These are phyloP conservation scores for Amanita rimosa DNA, from an alignment of 768 basidiomycete genomes.

Conservation along the genomic window DNA sequence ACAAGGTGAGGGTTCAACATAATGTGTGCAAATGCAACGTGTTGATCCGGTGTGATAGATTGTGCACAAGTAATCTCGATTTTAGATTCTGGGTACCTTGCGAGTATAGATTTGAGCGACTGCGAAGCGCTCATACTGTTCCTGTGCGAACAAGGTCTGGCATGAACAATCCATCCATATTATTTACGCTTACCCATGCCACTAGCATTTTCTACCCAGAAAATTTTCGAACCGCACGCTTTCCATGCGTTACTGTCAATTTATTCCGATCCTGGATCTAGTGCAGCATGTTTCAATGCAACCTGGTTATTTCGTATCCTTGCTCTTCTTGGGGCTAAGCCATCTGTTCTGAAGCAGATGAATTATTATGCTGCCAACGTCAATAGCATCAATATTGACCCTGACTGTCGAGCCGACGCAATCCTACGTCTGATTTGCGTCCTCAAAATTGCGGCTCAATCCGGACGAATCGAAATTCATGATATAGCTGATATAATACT, in stretches of 20 bases:
- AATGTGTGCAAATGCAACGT: background rate
- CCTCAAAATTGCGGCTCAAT: constrained; percentile 14
- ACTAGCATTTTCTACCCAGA: background rate
- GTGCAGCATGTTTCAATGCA: background rate
- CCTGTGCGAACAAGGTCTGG: constrained; percentile 31
- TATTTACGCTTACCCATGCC: background rate
- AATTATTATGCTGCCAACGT: background rate
- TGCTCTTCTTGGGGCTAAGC: constrained; percentile 11
- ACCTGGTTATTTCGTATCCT: constrained; percentile 7
- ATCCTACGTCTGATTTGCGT: constrained; percentile 1
- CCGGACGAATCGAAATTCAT: constrained; percentile 19
- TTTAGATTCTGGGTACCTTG: constrained; percentile 31
- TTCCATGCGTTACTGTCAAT: constrained; percentile 2
- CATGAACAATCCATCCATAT: background rate
- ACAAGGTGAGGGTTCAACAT: constrained; percentile 19
- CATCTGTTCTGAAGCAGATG: background rate
- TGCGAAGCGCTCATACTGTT: constrained; percentile 7
- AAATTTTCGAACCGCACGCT: background rate
- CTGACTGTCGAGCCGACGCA: background rate
- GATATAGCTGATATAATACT: constrained; percentile 40
- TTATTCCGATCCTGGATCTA: background rate
- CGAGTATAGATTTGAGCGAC: constrained; percentile 16
- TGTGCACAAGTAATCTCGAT: constrained; percentile 22
- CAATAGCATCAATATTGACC: background rate
- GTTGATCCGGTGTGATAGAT: constrained; percentile 22